Base-by-base conservation (phyloP, 2,329 filamentous ascomycete species). In the Pseudopyricularia javanii region DNA sequence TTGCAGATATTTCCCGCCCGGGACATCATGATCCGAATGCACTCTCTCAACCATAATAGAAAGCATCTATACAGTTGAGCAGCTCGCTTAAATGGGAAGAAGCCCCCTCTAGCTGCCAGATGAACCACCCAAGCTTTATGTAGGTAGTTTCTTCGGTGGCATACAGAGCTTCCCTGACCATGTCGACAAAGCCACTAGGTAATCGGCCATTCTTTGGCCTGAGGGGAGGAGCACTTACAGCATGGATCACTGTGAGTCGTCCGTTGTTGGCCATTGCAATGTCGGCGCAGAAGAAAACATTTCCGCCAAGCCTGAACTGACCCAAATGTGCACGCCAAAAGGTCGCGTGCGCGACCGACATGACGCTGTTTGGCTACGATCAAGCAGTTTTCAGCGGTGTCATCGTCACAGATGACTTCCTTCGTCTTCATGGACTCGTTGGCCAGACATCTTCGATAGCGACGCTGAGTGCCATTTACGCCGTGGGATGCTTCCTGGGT, bases 401-500 rank as follows among this genome's bases (percentile, higher is more conserved):
- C 20, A 55, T 63, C 22, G 58, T 63, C 34, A 59, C 55, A 4
- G 56, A 61, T 14, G 59, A 63, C 54, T 63, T 61, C 50, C 56
- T 63, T 15, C 33, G 35, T 22, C 50, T 52, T 12, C 35, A 40
- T 11, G 37, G 37, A 15, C 33, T 56, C 54, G 22, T 53, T 47
- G 11, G 52, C 53, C 9, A 49, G 52, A 20, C 50, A 47, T 30
- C 58, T 49, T 48, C 57, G 56, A 43, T 43, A n/a, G 37, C 37
- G 37, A 43, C 37, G 5, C 37, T 43, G 8, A 43, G 37, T 20
- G 37, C 37, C 37, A n/a, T n/a, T n/a, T n/a, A 81, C 61, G 75
- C 81, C 56, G 68, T 82, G 32, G 78, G 78, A 8, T 82, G 78
- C 60, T 81, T 82, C 61, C 64, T 81, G 45, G 80, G 79, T 15